These are phyloP conservation scores for Smallanthus sonchifolius DNA, from an alignment of 129 eudicot species.

Conservation along the genomic window DNA sequence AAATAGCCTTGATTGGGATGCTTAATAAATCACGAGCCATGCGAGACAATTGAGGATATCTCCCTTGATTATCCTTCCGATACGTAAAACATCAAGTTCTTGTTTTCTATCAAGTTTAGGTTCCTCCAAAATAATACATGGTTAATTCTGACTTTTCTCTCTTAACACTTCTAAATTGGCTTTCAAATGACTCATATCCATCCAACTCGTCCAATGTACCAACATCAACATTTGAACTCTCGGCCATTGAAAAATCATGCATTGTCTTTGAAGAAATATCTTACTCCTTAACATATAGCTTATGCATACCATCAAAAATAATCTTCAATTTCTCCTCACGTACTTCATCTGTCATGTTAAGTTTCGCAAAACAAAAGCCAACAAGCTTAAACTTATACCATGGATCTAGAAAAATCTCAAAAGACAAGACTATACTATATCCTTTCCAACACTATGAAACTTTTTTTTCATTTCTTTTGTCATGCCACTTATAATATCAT, in stretches of 20 bases:
- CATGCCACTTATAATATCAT: background rate
- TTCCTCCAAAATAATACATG: background rate
- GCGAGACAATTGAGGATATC: too few relatives aligned
- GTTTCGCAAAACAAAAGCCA: too few relatives aligned
- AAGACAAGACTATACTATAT: background rate
- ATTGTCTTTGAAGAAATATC: background rate
- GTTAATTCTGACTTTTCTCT: background rate
- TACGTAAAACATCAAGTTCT: background rate
- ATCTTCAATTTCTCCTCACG: background rate
- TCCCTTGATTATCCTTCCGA: too few relatives aligned
- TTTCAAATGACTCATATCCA: background rate
- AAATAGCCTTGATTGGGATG: too few relatives aligned
- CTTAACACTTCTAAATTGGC: background rate
- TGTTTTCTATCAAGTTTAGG: background rate
- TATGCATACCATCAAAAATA: background rate
- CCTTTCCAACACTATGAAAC: background rate
- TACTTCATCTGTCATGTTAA: background rate
- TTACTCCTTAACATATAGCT: background rate
- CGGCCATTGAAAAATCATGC: background rate
- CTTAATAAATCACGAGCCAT: too few relatives aligned
- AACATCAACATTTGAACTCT: background rate
- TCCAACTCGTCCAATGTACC: background rate
- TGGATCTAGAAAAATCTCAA: background rate
- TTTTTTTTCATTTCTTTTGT: background rate
- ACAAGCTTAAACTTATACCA: background rate